A percentile compares a stretch with the other conserved stretches of the same genome.
phyloP scores from a whole-genome alignment of 2,329 filamentous ascomycete genomes.

The Trichothecium roseum region DNA sequence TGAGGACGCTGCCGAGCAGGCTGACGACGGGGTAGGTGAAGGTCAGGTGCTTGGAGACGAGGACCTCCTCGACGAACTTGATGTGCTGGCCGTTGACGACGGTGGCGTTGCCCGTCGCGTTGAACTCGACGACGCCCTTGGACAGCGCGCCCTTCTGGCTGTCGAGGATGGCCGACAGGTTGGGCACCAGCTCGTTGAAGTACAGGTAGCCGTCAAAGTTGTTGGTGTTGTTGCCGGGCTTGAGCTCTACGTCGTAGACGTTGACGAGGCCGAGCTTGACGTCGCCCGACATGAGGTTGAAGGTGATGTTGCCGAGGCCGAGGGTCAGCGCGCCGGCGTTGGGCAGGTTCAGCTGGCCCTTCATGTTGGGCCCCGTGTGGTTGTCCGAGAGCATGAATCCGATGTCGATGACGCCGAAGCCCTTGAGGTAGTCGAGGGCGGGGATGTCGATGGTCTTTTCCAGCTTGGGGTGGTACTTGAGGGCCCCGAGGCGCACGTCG shows the following conservation, averaged over 20 bases:
- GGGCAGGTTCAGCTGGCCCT: slow-evolving; percentile 30
- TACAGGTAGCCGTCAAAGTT: slow-evolving; percentile 29
- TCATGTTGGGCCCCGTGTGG: slow-evolving; percentile 29
- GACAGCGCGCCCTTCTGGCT: slow-evolving; percentile 23
- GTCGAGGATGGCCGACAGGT: slow-evolving; percentile 27
- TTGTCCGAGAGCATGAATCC: slow-evolving; percentile 26
- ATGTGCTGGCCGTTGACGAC: slow-evolving; percentile 31
- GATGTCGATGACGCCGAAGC: slow-evolving; percentile 27
- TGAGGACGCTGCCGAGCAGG: slow-evolving; percentile 24
- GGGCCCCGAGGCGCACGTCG: slow-evolving; percentile 25
- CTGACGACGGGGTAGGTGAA: slow-evolving; percentile 26
- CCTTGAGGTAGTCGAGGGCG: slow-evolving; percentile 27
- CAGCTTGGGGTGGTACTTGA: slow-evolving; percentile 24
- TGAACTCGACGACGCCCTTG: slow-evolving; percentile 28
- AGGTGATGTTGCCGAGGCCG: slow-evolving; percentile 20
- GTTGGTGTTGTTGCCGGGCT: slow-evolving; percentile 30
- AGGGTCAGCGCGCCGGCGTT: slow-evolving; percentile 33
- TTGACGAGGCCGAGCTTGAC: slow-evolving; percentile 1
- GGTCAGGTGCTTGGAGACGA: slow-evolving; percentile 26
- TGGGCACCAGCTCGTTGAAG: slow-evolving; percentile 28
- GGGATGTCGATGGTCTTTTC: slow-evolving; percentile 29
- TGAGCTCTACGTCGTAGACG: slow-evolving; percentile 25
- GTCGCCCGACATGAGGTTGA: slow-evolving; percentile 1
- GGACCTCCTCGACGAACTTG: slow-evolving; percentile 29
- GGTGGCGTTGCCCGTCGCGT: slow-evolving; percentile 29